Evolutionary conservation across 345 rosid genomes (phyloP), one percentile per base, ranked within the genome.

Genomic region (Murraya koenigii): DNA sequence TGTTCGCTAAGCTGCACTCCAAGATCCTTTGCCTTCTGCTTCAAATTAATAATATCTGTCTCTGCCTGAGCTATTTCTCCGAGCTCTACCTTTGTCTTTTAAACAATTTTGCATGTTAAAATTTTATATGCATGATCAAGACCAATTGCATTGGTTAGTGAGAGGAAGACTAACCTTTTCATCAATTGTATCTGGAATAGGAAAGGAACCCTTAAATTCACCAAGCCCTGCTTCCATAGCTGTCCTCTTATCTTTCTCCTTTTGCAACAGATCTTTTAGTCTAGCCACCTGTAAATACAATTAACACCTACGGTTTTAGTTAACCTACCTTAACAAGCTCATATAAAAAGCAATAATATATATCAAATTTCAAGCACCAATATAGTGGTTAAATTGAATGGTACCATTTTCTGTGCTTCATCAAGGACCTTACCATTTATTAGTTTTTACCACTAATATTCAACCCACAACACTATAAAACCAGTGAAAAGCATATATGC

Each of bases 191-290:
- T 66, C 83, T 47, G 89, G 85, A 72, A 84, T 64, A 80, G 84
- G 35, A 56, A 77, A 72, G 38, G 80, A 79, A 72, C 83, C 88
- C 73, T 78, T 82, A 44, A 93, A 79, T 71, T 79, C 59, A 76
- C 78, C 74, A 75, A 92, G 88, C 80, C 84, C 94, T 74, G 92
- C 80, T 87, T 92, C 95, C 64, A 96, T 79, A 83, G 88, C 87
- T 71, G 52, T 72, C 84, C 86, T 88, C 83, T 80, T 89, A 64
- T 88, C 91, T 81, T 86, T 88, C 85, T 93, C 97, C 84, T 82
- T 88, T 78, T 86, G 94, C 86, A 96, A 86, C 81, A 88, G 90
- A 73, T 88, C 95, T 82, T 89, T 89, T 66, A 96, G 89, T 82
- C 92, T 91, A 79, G 81, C 89, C 80, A 96, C 98, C 98, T 96